Evolutionary conservation across 805 yeast genomes (phyloP), one percentile per base, ranked within the genome.

Genomic region (Sporopachydermia quercuum): DNA sequence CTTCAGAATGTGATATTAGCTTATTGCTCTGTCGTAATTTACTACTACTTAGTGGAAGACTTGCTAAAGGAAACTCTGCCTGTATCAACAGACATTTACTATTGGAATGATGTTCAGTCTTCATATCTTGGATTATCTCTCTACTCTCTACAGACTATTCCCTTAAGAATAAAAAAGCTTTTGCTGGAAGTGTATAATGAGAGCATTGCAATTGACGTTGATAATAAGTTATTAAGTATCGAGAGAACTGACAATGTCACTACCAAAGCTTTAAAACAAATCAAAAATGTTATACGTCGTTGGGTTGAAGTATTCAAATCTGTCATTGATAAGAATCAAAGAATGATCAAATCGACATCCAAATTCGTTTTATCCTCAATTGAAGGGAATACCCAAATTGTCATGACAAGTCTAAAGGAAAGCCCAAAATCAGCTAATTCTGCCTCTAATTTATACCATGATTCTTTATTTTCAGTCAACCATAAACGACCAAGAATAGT

Each of bases 1-100:
- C 40, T 57, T 15, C 60, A 60, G 35, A 49, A 54, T 45, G 43
- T 57, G 4, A 46, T 60, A 1, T 37, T 52, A 3, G 48, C 53
- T n/a, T 57, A 63, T 40, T 53, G 60, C 1, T 40, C 61, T 2
- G 39, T 62, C 3, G 48, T 53, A 1, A 38, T 62, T 4, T 63
- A 63, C 42, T 65, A 63, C 15, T 49, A 53, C 15, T 40, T 57
- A 4, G 45, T 62, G 15, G 52, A 62, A 18, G 45, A 52, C 2
- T 47, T 71, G 18, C 49, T 72, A 33, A 48, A 49, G 4, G 53
- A 56, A 13, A 69, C 77, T 2, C 44, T 68, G 3, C 66, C 70
- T 5, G 45, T 70, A 11, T 43, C 55, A 16, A 63, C 62, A 34
- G 70, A 67, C 44, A 46, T 70, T n/a, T 54, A 54, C 19, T 74